Evolutionary conservation across 106 monocot genomes (phyloP).

Genomic region (Allium fistulosum): DNA sequence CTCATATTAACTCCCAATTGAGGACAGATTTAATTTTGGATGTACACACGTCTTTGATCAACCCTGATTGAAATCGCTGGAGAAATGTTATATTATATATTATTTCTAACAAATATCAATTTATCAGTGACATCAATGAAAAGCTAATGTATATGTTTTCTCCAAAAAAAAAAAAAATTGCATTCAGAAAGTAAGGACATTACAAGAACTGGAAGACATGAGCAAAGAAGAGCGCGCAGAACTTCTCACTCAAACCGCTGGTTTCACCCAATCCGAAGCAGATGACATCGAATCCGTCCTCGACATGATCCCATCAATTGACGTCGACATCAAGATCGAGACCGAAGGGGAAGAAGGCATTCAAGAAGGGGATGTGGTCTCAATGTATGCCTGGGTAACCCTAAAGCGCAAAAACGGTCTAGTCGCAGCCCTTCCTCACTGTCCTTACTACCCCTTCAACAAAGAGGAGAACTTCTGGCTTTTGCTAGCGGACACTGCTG

Average conservation of each 20-base stretch:
- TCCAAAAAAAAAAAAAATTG: too few relatives aligned
- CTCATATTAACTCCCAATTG: too few relatives aligned
- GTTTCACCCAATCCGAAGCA: constrained; percentile 48
- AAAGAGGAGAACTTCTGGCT: constrained; percentile 96
- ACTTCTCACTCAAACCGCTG: constrained; percentile 58
- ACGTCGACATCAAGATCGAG: constrained; percentile 69
- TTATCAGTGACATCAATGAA: too few relatives aligned
- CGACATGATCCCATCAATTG: constrained; percentile 73
- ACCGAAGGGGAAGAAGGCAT: constrained; percentile 97
- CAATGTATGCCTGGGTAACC: constrained; percentile 84
- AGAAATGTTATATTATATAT: too few relatives aligned
- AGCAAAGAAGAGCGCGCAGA: constrained; percentile 44
- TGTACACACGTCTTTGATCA: too few relatives aligned
- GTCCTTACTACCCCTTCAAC: constrained; percentile 76
- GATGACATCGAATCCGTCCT: constrained; percentile 62
- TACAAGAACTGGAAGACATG: constrained; percentile 79
- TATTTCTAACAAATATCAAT: too few relatives aligned
- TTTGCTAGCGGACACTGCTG: constrained; percentile 55
- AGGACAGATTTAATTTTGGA: too few relatives aligned
- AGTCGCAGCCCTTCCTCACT: constrained; percentile 61
- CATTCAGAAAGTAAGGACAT: constrained; percentile 64
- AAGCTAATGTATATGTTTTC: too few relatives aligned
- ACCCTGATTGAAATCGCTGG: too few relatives aligned
- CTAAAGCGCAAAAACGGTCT: constrained; percentile 61
- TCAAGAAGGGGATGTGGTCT: constrained; percentile 90